These are phyloP conservation scores for Emericellopsis terricola DNA, from an alignment of 495 filamentous ascomycete genomes.

Conservation along the genomic window DNA sequence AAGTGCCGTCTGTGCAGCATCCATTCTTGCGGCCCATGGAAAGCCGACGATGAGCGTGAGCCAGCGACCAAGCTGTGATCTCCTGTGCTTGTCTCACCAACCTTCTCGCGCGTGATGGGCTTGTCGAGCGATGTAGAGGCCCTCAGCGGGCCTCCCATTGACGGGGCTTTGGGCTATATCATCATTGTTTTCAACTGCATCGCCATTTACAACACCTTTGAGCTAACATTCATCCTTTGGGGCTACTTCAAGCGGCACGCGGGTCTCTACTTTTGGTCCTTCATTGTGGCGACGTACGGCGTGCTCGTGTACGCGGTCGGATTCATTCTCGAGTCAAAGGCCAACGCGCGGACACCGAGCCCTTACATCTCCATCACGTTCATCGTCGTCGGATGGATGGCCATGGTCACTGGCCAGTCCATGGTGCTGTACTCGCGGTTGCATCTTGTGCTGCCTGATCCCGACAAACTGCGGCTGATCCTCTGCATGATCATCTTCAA, in stretches of 20 bases:
- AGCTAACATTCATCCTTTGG: constrained; percentile 22
- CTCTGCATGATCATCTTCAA: constrained; percentile 38
- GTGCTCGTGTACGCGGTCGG: constrained; percentile 36
- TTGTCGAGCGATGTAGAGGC: too few relatives aligned
- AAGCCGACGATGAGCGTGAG: too few relatives aligned
- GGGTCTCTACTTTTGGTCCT: constrained; percentile 25
- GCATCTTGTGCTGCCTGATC: constrained; percentile 32
- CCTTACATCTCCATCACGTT: constrained; percentile 16
- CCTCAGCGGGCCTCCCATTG: too few relatives aligned
- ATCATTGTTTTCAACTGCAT: constrained; percentile 9
- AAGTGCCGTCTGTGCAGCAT: too few relatives aligned
- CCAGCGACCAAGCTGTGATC: too few relatives aligned
- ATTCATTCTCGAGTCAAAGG: constrained; percentile 19
- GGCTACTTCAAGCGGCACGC: constrained; percentile 19
- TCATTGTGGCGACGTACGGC: constrained; percentile 25
- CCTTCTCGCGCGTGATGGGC: too few relatives aligned
- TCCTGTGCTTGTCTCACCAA: too few relatives aligned
- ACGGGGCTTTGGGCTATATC: too few relatives aligned
- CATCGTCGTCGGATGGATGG: constrained; percentile 36
- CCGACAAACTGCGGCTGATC: constrained; percentile 29
- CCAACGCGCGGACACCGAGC: constrained; percentile 35
- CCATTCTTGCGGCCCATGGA: too few relatives aligned
- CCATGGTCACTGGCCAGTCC: constrained; percentile 49
- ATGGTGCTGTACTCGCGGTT: constrained; percentile 49
- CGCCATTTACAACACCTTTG: constrained; percentile 20